phyloP scores from a whole-genome alignment of 2,329 filamentous ascomycete genomes.

The Berkeleyomyces basicola region DNA sequence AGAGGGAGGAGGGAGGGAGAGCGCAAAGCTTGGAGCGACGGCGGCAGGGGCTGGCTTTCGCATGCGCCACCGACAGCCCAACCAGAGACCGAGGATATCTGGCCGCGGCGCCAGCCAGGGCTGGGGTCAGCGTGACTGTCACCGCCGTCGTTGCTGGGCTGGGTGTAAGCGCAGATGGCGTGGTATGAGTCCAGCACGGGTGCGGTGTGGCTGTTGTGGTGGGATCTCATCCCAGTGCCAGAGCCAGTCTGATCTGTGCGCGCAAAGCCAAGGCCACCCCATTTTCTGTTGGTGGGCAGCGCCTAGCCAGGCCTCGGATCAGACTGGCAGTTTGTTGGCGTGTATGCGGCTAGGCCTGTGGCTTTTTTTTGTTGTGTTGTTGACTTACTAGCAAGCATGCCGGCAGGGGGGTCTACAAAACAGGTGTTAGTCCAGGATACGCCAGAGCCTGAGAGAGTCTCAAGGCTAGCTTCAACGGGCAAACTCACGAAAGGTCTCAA shows the following conservation, averaged over 20 bases:
- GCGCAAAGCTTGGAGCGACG: background rate
- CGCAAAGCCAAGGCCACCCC: background rate
- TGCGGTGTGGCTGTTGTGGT: background rate
- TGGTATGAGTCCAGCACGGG: background rate
- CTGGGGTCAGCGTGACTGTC: background rate
- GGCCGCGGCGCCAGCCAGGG: too few species aligned
- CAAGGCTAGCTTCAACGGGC: background rate
- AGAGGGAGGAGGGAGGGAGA: background rate
- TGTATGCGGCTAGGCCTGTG: background rate
- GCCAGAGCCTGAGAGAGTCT: background rate
- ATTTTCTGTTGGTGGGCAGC: background rate
- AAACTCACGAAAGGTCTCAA: conserved; percentile 53
- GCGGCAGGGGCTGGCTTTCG: background rate
- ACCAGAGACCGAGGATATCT: too few species aligned
- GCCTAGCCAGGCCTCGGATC: background rate
- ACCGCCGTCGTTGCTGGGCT: background rate
- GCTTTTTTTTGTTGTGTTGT: background rate
- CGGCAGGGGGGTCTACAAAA: conserved; percentile 40
- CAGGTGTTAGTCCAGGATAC: background rate
- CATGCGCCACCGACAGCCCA: too few species aligned
- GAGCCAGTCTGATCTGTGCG: background rate
- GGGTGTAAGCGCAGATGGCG: background rate
- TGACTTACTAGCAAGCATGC: conserved; percentile 50
- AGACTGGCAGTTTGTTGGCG: background rate
- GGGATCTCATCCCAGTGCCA: background rate